These are phyloP conservation scores for Panicum hallii DNA, from an alignment of 202 grass and related monocot genomes.

Conservation along the genomic window DNA sequence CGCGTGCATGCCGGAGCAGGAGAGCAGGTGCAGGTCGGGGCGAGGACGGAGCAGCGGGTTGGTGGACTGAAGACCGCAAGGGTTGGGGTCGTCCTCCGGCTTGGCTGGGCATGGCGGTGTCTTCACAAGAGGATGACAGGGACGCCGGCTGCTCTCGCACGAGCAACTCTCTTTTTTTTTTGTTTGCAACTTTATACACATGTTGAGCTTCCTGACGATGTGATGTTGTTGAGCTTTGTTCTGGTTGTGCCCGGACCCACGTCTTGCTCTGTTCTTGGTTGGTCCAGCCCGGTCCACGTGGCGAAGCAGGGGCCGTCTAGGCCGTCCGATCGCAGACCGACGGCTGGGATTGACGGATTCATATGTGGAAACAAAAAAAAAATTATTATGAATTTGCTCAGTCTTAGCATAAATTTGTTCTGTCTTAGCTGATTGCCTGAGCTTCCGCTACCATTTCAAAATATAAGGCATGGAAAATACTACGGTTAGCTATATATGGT, in stretches of 20 bases:
- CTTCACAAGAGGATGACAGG: slow-evolving; percentile 45
- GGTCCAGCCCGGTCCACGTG: not conserved
- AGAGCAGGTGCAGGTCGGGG: not conserved
- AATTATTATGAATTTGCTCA: not conserved
- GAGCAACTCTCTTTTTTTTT: not conserved
- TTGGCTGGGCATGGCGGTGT: slow-evolving; percentile 46
- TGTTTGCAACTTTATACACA: too few species aligned
- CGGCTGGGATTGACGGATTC: not conserved
- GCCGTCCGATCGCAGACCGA: not conserved
- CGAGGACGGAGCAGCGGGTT: slow-evolving; percentile 23
- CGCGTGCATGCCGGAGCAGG: not conserved
- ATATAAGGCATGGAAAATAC: not conserved
- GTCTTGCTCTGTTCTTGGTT: not conserved
- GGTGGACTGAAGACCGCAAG: slow-evolving; percentile 32
- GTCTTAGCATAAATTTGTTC: too few species aligned
- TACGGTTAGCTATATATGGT: not conserved
- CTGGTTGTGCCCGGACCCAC: not conserved
- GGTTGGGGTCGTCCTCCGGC: not conserved
- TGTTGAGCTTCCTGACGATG: not conserved
- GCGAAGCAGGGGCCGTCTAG: not conserved
- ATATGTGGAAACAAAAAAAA: not conserved
- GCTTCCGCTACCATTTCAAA: not conserved
- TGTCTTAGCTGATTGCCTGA: not conserved
- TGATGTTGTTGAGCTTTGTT: not conserved
- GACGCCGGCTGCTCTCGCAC: not conserved